Evolutionary conservation across 1,284 basidiomycete genomes (phyloP).

Genomic region (Tilletiopsis washingtonensis): DNA sequence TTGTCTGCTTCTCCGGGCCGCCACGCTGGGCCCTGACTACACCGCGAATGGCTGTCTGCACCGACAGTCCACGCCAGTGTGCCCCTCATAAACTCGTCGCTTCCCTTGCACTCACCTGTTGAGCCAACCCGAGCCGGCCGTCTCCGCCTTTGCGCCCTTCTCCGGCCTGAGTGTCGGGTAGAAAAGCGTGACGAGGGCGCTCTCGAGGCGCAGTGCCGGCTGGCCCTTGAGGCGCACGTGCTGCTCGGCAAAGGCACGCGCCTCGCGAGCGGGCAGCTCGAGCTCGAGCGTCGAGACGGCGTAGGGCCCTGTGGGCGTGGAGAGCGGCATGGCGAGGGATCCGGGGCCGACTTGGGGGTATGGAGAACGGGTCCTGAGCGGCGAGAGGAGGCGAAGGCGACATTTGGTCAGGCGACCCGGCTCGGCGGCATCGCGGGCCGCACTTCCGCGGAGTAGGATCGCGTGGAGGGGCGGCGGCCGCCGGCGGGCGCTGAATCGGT

Average conservation of each 20-base stretch:
- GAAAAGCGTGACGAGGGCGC: constrained; percentile 33
- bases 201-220: constrained; percentile 21
- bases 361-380: too few relatives aligned
- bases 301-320: constrained; percentile 11
- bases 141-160: not conserved
- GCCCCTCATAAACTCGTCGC: not conserved
- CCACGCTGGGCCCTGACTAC: constrained; percentile 13
- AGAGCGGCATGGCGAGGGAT: constrained; percentile 14
- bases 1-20: too few relatives aligned
- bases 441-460: too few relatives aligned
- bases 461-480: too few relatives aligned
- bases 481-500: too few relatives aligned
- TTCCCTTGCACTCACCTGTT: not conserved
- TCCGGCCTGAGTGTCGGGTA: constrained; percentile 14
- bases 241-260: constrained; percentile 4
- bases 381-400: too few relatives aligned
- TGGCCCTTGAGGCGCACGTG: constrained; percentile 10
- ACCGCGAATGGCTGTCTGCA: not conserved
- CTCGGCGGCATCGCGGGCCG: too few relatives aligned
- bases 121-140: not conserved
- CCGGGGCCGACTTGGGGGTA: too few relatives aligned
- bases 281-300: constrained; percentile 28
- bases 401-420: too few relatives aligned
- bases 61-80: not conserved
- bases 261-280: constrained; percentile 17